Conservation (phyloP, 1,284 basidiomycete species). For the Exsudoporus floridanus region DNA sequence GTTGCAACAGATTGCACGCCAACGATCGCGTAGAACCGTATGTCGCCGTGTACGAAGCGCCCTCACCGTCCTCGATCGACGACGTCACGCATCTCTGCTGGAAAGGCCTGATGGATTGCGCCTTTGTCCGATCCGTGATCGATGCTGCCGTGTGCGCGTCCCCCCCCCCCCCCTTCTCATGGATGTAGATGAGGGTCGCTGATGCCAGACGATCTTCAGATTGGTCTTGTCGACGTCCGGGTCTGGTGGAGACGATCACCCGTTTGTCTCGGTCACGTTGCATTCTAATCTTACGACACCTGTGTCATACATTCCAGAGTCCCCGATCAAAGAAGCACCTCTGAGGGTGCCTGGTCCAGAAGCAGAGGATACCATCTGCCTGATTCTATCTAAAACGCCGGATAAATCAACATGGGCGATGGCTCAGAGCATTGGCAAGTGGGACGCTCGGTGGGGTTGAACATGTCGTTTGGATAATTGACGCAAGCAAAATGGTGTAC, state of each 20-base stretch:
- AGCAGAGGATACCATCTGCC: constrained; percentile 52
- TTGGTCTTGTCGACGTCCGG: constrained; percentile 15
- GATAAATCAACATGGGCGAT: constrained; percentile 39
- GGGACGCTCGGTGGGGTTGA: constrained; percentile 54
- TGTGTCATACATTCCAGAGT: constrained; percentile 46
- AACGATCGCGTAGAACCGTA: constrained; percentile 47
- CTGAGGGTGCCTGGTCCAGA: constrained; percentile 44
- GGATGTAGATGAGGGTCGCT: constrained; percentile 1
- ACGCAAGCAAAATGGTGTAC: not conserved
- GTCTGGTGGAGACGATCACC: constrained; percentile 2
- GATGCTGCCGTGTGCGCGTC: constrained; percentile 40
- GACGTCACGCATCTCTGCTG: constrained; percentile 54
- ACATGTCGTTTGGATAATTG: not conserved
- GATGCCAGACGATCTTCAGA: constrained; percentile 5
- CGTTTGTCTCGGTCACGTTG: constrained; percentile 16
- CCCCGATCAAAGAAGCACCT: constrained; percentile 21
- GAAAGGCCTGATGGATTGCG: constrained; percentile 53
- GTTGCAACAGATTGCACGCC: constrained; percentile 34
- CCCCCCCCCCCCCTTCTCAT: not conserved
- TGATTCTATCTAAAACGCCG: constrained; percentile 35
- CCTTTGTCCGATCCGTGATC: constrained; percentile 52
- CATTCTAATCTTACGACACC: constrained; percentile 41
- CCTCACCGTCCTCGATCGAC: constrained; percentile 41
- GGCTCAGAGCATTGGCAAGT: constrained; percentile 48
- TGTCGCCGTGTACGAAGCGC: constrained; percentile 42